These are phyloP conservation scores for Plectosphaerella cucumerina DNA, from an alignment of 2,329 filamentous ascomycete species.

Conservation along the genomic window DNA sequence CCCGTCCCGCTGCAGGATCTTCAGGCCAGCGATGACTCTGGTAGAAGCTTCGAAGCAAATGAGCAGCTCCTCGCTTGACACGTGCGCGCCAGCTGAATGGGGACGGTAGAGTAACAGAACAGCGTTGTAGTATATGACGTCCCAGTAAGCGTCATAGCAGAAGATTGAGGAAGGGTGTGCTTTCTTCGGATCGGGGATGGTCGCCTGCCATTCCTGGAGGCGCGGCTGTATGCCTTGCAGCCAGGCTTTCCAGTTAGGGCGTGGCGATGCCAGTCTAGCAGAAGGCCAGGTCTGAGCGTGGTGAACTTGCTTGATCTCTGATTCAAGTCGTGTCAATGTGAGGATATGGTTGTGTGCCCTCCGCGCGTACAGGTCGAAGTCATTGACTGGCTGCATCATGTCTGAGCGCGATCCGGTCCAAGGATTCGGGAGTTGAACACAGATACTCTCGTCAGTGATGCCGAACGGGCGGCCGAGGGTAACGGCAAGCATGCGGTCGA, in stretches of 20 bases:
- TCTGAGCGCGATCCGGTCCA: slow-evolving; percentile 3
- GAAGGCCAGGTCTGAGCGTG: slow-evolving; percentile 18
- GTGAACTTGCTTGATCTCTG: slow-evolving; percentile 27
- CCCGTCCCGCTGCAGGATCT: slow-evolving; percentile 23
- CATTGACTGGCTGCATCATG: neutral
- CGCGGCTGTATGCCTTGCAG: slow-evolving; percentile 22
- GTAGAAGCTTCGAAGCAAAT: slow-evolving; percentile 21
- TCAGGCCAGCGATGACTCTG: slow-evolving; percentile 21
- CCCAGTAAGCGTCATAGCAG: slow-evolving; percentile 23
- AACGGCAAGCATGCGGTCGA: slow-evolving; percentile 20
- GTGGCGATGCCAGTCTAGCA: slow-evolving; percentile 20
- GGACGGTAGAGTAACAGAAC: slow-evolving; percentile 25
- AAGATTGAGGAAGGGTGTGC: slow-evolving; percentile 23
- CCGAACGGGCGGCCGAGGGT: slow-evolving; percentile 23
- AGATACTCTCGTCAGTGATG: slow-evolving; percentile 20
- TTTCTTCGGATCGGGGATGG: slow-evolving; percentile 18
- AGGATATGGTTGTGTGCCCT: slow-evolving; percentile 24
- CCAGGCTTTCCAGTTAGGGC: slow-evolving; percentile 21
- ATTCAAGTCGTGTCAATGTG: slow-evolving; percentile 22
- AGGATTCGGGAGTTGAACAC: slow-evolving; percentile 16
- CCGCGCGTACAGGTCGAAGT: slow-evolving; percentile 15
- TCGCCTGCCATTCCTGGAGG: slow-evolving; percentile 23
- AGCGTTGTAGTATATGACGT: slow-evolving; percentile 22
- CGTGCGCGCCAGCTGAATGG: slow-evolving; percentile 14
- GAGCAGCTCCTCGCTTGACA: slow-evolving; percentile 15